Percentiles rank a stretch among this genome's conserved stretches.
Evolutionary conservation across 2,329 filamentous ascomycete species (phyloP).

Genomic region (Talaromyces piceae): DNA sequence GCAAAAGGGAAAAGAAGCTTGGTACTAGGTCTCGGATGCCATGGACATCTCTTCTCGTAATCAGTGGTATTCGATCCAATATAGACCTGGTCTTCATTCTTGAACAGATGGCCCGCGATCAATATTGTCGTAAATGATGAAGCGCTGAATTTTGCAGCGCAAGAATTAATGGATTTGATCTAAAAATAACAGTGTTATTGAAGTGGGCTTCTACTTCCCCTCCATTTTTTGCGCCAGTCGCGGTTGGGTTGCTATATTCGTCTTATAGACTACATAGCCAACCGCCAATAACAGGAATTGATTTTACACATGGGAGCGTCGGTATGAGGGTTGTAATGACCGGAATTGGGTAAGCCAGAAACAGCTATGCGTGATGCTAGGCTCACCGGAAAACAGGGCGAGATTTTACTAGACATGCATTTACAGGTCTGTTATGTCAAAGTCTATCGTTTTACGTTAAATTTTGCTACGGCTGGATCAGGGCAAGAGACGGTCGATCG

Average conservation of each 20-base stretch:
- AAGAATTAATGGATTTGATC: constrained; percentile 10
- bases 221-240: constrained; percentile 16
- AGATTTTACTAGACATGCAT: constrained; percentile 15
- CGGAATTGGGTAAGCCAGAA: constrained; percentile 12
- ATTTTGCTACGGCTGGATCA: too few relatives aligned
- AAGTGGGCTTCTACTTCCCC: constrained; percentile 15
- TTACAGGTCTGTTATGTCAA: too few relatives aligned
- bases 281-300: neutral
- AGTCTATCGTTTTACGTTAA: constrained; percentile 1
- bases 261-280: constrained; percentile 12
- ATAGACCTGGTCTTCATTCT: constrained; percentile 14
- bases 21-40: too few relatives aligned
- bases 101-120: constrained; percentile 10
- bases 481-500: too few relatives aligned
- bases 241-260: constrained; percentile 15
- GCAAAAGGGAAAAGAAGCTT: too few relatives aligned
- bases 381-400: constrained; percentile 7
- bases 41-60: constrained; percentile 5
- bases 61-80: constrained; percentile 11
- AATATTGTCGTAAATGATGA: constrained; percentile 11
- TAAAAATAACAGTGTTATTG: neutral
- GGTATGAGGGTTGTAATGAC: constrained; percentile 10
- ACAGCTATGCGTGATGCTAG: constrained; percentile 12
- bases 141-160: neutral
- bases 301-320: neutral